Base-by-base conservation (phyloP, 1,284 basidiomycete genomes). In the Puccinia horiana region DNA sequence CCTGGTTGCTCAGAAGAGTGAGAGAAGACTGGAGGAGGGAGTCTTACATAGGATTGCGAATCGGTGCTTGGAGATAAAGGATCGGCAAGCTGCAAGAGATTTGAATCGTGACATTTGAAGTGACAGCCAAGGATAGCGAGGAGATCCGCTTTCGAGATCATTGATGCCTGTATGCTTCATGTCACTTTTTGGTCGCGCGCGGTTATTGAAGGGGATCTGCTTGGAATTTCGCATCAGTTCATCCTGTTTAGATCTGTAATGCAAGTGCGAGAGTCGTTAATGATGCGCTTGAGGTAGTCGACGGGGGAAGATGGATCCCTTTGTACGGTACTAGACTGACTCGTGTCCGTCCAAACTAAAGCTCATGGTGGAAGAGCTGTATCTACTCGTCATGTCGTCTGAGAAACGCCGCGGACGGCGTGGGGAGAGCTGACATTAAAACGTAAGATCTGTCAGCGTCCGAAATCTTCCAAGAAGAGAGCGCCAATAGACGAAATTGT, bases 271-370 rank as follows among this genome's bases (percentile, higher is more conserved):
- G n/a, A n/a, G n/a, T n/a, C n/a, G 49, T 6, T 6, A 20, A 18
- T 52, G 49, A 6, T 52, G 16, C 16, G 16, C 49, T 52, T 52
- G 49, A 23, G 49, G 16, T 52, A 6, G 49, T 18, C 12, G 58
- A 63, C 16, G 9, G 58, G 58, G n/a, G 29, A 5, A 14, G 29
- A 26, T 3, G 4, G 35, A 58, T 8, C 23, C n/a, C 29, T 63
- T 20, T 26, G 8, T 18, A 23, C 16, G 16, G 16, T 18, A 52
- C 49, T 52, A 14, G 49, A 18, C 65, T 69, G 12, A 16, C 5
- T 69, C 65, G 20, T 40, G 8, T n/a, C 65, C 65, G 37, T 69
- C 65, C 18, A 69, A n/a, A n/a, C 65, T 69, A 14, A 69, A 40
- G 37, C 65, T 69, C 2, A 69, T 37, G 35, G 26, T 35, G 4